Evolutionary conservation across 1,284 basidiomycete species (phyloP), one percentile per base, ranked within the genome.

Genomic region (Marasmius fiardii): DNA sequence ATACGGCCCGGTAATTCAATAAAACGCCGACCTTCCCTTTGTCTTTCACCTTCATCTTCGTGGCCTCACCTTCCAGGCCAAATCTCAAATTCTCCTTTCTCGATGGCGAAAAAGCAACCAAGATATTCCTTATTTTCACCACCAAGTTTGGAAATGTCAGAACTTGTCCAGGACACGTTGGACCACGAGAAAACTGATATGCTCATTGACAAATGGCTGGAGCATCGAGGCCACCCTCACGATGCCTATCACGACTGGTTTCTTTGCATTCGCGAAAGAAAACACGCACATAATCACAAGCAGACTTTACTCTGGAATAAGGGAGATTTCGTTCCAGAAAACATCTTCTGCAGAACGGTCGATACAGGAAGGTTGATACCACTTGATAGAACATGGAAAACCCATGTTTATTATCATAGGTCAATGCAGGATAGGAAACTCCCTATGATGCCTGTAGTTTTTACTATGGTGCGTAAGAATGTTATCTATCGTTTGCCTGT

Each of bases 161-260:
- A 88, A 72, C 84, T 89, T 51, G 80, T 88, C 53, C 83, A 85
- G 70, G 87, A 86, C 53, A 86, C 84, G 16, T 78, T 89, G 54
- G 84, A 87, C 68, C 83, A 86, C 71, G 83, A 87, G 61, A 77
- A 82, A 20, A 86, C 86, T 6, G 85, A 87, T 72, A 77, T 83
- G 71, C 80, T 89, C 61, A 88, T 89, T 71, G 86, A 89, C 76
- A 86, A 84, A 69, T 89, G 86, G 86, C 82, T 89, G 48, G 85
- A 88, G 65, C 85, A 88, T 64, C 80, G 80, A 64, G 83, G 73
- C 43, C 67, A 66, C 53, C 73, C 71, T 14, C 73, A 86, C 60
- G 83, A 88, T 71, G 77, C 82, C 52, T 88, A 89, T 65, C 80
- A 82, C 68, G 85, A 88, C 57, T 89, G 87, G 86, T 88, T 89